Base-by-base conservation (phyloP, 192 early-diverging fungal genomes). In the Rhizophagus clarus region DNA sequence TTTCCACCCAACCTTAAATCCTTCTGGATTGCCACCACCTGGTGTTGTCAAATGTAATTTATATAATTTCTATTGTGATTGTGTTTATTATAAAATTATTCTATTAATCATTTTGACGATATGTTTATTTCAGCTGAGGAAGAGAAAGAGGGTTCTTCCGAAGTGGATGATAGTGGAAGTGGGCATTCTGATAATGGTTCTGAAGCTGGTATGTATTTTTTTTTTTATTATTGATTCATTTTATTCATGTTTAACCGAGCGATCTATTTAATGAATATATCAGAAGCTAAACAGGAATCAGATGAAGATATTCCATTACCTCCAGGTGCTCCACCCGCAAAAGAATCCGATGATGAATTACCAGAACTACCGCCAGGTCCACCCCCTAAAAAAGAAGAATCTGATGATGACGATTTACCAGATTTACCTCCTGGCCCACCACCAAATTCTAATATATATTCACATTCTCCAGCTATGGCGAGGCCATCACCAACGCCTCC, bases 391-490 rank as follows among this genome's bases (percentile, higher is more conserved):
- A 24, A 71, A 32, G 47, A 79, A 60, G 68, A 70, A 12, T 34
- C 56, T 20, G 75, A 76, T 51, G 64, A 78, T 37, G 76, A 78
- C n/a, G 51, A 56, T 6, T 69, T 78, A 68, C 76, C 76, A 68
- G 77, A 79, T n/a, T 61, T 79, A 28, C 77, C 77, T 15, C 77
- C 77, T 66, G 77, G 77, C 61, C 77, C 77, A 26, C 77, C 77
- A 22, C 66, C 77, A n/a, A 24, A 29, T 56, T 24, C 15, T 61
- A 61, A 76, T 29, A 64, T 47, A 66, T 49, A 28, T 22, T 49
- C 15, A 62, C 11, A 40, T 28, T n/a, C 40, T 31, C 20, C n/a
- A 77, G 10, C 61, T n/a, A 47, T 67, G 28, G 26, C 17, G 32
- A 47, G 7, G 51, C 26, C 29, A 6, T 20, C 34, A 26, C 60